These are phyloP conservation scores for Bipolaris sorokiniana DNA, from an alignment of 2,329 filamentous ascomycete genomes.

Conservation along the genomic window DNA sequence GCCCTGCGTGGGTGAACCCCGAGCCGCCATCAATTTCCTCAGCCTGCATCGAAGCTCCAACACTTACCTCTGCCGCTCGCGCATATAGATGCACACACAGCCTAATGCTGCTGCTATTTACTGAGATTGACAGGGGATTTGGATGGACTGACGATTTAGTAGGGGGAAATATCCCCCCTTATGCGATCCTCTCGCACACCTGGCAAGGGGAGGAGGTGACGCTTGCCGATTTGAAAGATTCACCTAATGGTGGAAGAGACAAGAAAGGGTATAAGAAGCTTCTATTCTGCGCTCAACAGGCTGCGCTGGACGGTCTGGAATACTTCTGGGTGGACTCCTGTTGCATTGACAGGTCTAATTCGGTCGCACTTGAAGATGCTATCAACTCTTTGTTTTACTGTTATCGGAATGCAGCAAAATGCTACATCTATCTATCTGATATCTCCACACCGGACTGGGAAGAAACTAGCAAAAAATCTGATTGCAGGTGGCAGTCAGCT, in stretches of 20 bases:
- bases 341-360: background rate
- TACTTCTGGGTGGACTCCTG: background rate
- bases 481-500: background rate
- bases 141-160: no score
- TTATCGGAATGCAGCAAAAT: background rate
- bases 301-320: background rate
- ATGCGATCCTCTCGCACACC: background rate
- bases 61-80: no score
- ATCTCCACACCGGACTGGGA: background rate
- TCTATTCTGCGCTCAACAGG: background rate
- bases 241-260: background rate
- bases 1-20: no score
- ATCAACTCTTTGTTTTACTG: background rate
- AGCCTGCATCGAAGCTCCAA: no score
- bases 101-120: no score
- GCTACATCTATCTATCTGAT: background rate
- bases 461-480: background rate
- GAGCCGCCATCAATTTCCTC: no score
- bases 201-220: background rate
- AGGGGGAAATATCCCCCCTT: background rate
- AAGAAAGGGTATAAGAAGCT: background rate
- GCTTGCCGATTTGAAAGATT: background rate
- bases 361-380: background rate
- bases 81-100: no score
- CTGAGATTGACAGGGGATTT: no score